Percentiles rank a stretch among this genome's conserved stretches.
Evolutionary conservation across 2,329 filamentous ascomycete genomes (phyloP).

Genomic region (Colletotrichum sp.): DNA sequence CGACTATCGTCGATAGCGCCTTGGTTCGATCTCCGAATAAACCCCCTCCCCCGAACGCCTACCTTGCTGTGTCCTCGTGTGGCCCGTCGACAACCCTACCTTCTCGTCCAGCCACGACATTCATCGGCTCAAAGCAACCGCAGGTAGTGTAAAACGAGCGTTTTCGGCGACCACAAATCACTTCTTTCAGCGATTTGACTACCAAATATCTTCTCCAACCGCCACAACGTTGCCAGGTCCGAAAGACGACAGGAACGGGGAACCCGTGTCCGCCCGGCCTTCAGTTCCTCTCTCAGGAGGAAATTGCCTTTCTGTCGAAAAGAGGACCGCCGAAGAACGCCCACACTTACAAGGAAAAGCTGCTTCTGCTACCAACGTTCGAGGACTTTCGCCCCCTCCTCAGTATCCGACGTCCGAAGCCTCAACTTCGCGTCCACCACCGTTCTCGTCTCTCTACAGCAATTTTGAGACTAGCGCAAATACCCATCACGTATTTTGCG

Average conservation of each 20-base stretch:
- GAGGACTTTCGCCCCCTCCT: conserved; percentile 60
- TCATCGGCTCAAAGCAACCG: background rate
- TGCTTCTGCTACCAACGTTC: conserved; percentile 23
- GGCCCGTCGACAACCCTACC: background rate
- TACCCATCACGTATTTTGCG: conserved; percentile 34
- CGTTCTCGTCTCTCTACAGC: conserved; percentile 66
- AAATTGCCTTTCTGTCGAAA: background rate
- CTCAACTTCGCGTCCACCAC: conserved; percentile 58
- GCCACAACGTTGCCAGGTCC: conserved; percentile 55
- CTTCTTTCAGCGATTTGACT: background rate
- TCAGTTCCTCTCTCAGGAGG: background rate
- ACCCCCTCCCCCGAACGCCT: background rate
- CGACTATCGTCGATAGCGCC: background rate
- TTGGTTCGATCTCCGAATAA: background rate
- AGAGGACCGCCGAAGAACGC: conserved; percentile 4
- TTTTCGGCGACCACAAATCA: background rate
- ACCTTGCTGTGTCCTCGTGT: background rate
- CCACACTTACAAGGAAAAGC: background rate
- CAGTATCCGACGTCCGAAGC: conserved; percentile 64
- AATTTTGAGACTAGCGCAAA: conserved; percentile 42
- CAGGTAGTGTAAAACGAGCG: background rate
- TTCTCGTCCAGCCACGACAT: background rate
- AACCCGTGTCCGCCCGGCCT: conserved; percentile 46
- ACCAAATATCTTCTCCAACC: conserved; percentile 16
- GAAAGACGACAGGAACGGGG: conserved; percentile 49